A percentile compares a stretch with the other conserved stretches of the same genome.
phyloP scores from a whole-genome alignment of 2,329 filamentous ascomycete genomes.

The Sporothrix euskadiensis region DNA sequence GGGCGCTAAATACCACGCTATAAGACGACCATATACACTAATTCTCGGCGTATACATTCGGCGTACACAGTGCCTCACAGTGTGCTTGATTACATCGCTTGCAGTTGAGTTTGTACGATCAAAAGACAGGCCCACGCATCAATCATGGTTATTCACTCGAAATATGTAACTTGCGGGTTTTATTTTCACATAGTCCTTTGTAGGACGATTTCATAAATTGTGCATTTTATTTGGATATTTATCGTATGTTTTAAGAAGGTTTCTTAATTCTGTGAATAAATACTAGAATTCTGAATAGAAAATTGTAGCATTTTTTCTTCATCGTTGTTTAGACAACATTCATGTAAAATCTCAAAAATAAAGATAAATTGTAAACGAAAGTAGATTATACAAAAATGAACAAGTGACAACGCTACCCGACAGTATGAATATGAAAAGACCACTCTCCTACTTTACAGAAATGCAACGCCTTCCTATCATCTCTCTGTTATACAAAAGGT shows the following conservation, averaged over 20 bases:
- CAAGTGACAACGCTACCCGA: not conserved
- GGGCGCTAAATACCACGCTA: not conserved
- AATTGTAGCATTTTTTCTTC: not conserved
- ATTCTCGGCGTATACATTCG: not conserved
- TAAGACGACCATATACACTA: not conserved
- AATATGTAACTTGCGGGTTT: no score
- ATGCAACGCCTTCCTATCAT: not conserved
- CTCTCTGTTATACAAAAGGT: not conserved
- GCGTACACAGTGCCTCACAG: not conserved
- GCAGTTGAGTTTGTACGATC: no score
- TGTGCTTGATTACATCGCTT: no score
- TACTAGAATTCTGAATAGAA: no score
- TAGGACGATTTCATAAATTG: no score
- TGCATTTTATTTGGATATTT: no score
- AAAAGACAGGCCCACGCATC: no score
- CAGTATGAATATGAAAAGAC: not conserved
- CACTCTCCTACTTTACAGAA: slow-evolving; percentile 1
- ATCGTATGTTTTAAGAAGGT: no score
- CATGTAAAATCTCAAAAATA: not conserved
- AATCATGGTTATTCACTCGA: no score
- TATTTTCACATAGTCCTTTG: no score
- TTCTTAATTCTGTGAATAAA: no score
- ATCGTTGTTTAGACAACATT: not conserved
- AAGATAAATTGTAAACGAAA: not conserved
- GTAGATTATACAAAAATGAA: not conserved